Evolutionary conservation across 495 filamentous ascomycete species (phyloP), one percentile per base, ranked within the genome.

Genomic region (Annulohypoxylon moriforme): DNA sequence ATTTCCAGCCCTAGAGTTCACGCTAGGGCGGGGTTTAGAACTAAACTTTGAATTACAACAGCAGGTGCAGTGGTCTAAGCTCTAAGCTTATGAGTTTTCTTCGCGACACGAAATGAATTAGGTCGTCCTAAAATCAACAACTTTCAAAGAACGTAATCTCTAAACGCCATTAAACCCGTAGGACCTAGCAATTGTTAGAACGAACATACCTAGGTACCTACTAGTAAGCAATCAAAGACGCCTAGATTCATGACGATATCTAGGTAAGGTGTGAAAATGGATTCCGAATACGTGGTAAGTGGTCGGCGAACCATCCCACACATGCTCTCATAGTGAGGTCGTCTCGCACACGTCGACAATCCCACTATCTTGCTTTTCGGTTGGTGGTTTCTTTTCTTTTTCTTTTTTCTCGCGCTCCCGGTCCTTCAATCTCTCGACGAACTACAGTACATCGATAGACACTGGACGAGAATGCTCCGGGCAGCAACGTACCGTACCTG

Each of bases 281-380:
- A 53, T 25, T 62, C 64, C 69, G 60, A 59, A 67, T 72, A 72
- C 64, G 69, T 72, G 69, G 69, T 72, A 40, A 72, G 50, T 72
- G 49, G 58, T 57, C 50, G 44, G 62, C 49, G 49, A 66, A 50
- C 56, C 61, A 71, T 40, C 61, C 62, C 63, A 34, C 57, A 44
- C 57, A 67, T 67, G 38, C 58, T 57, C n/a, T 27, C 29, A n/a
- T 56, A 55, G 34, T 49, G 36, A 61, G 22, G 42, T 59, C 59
- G 50, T 64, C 60, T 62, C 55, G 64, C 69, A 62, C 69, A 72
- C 60, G 69, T 72, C 64, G 64, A 57, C 64, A 42, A 22, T 49
- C 38, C 42, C 16, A 63, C 50, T 25, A 14, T 52, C 63, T 63
- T 71, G 58, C 57, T 59, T 71, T 33, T 56, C 31, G 52, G 31